phyloP scores from a whole-genome alignment of 1,284 basidiomycete genomes.

The Agroathelia rolfsii region DNA sequence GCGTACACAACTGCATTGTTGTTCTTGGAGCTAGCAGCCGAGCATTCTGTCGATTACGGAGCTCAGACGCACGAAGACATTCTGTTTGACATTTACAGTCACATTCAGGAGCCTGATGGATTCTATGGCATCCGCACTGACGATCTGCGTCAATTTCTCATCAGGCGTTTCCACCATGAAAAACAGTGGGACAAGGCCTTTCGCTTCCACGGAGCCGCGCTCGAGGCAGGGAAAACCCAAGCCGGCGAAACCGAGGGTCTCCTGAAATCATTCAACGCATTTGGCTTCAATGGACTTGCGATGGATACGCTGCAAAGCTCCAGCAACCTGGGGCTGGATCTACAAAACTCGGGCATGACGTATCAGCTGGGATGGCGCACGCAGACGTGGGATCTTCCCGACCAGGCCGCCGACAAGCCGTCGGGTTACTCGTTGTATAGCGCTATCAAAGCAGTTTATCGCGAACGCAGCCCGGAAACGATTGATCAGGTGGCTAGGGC shows the following conservation, averaged over 20 bases:
- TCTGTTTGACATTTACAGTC: slow-evolving; percentile 86
- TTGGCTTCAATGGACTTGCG: slow-evolving; percentile 82
- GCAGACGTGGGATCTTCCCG: slow-evolving; percentile 86
- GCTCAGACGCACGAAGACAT: slow-evolving; percentile 28
- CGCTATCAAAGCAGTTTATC: slow-evolving; percentile 69
- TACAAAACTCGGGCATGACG: slow-evolving; percentile 40
- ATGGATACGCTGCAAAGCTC: slow-evolving; percentile 46
- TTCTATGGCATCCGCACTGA: slow-evolving; percentile 88
- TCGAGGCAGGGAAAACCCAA: slow-evolving; percentile 48
- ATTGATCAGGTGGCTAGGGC: slow-evolving; percentile 39
- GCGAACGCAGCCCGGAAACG: slow-evolving; percentile 48
- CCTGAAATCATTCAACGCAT: slow-evolving; percentile 70
- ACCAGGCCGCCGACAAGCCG: slow-evolving; percentile 32
- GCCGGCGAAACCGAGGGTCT: slow-evolving; percentile 43
- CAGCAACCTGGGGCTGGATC: slow-evolving; percentile 24
- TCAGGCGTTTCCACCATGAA: slow-evolving; percentile 87
- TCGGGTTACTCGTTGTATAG: slow-evolving; percentile 63
- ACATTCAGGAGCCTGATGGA: slow-evolving; percentile 95
- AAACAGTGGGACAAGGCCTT: slow-evolving; percentile 88
- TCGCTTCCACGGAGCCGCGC: slow-evolving; percentile 76
- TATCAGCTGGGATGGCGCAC: slow-evolving; percentile 86
- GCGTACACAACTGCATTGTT: slow-evolving; percentile 84
- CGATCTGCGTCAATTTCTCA: slow-evolving; percentile 68
- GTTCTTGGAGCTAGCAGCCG: slow-evolving; percentile 77
- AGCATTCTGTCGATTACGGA: slow-evolving; percentile 30